Evolutionary conservation across 1,139 yeast species (phyloP), one percentile per base, ranked within the genome.

Genomic region (Geotrichum aggregatum): DNA sequence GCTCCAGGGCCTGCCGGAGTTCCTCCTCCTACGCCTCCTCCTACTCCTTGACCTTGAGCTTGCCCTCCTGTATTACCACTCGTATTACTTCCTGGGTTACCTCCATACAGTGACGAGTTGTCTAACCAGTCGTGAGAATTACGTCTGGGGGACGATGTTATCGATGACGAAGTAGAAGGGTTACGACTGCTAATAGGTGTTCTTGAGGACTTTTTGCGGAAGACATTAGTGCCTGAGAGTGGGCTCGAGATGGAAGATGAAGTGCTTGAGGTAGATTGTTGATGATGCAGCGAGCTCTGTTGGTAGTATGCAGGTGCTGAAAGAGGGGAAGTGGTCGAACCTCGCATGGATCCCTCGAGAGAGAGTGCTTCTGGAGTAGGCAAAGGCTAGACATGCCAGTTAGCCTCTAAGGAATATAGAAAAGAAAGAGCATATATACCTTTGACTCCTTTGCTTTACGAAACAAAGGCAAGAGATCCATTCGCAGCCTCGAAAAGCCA

Each of bases 381-480:
- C 47, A 73, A 61, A 8, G 76, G 76, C 44, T 40, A 31, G 8
- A 38, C 5, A 14, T 19, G 10, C 5, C 3, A 21, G 18, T 13
- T n/a, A n/a, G 11, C 6, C 13, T 18, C 33, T 4, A 3, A 13
- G 19, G 41, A 31, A 19, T 21, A 19, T 5, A 6, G 28, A 8
- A 7, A n/a, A n/a, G n/a, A n/a, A n/a, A n/a, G n/a, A n/a, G n/a
- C n/a, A n/a, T n/a, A 30, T 44, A 18, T 39, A 47, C 50, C 56
- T 69, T 71, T 44, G 67, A 59, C 49, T 73, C 76, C 57, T 73
- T 73, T 53, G 61, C 70, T 48, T 66, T 57, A 36, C 72, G 64
- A 57, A 71, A 69, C 8, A 71, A 60, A 24, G 76, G 76, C 36
- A 71, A 54, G 42, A 72, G 55, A 50, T 72, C 76, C 43, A 71